Evolutionary conservation across 352 stramenopile species (phyloP), one percentile per base, ranked within the genome.

Genomic region (Phytopythium kandeliae): DNA sequence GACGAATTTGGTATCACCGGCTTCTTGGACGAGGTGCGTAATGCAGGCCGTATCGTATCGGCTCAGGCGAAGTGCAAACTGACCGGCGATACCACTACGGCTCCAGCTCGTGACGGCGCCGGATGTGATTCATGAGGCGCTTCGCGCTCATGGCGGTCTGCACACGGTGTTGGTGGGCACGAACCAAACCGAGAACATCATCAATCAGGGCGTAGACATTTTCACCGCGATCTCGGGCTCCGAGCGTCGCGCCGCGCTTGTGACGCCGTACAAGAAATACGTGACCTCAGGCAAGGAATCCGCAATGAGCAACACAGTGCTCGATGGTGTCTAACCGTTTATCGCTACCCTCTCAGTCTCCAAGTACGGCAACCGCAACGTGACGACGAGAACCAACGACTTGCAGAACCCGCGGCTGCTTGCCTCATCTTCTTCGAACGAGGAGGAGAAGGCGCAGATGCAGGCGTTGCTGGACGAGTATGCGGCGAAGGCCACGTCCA

Each of bases 211-310:
- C 15, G 67, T 56, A 8, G 60, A 89, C 33, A 74, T 95, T 22
- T 95, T 95, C 43, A 37, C 51, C 6, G 55, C 65, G 6, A 67
- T 95, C 22, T 63, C 78, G 2, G 64, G 65, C 0, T 52, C 63
- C 11, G 77, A 91, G 44, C 63, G 79, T n/a, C 84, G 84, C 30
- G 70, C 77, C 25, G 78, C 78, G 9, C 88, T 95, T 19, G 71
- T 92, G 21, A 95, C 82, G 11, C 85, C 85, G 5, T 86, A 61
- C 57, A 93, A 95, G 54, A 92, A 91, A 71, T 95, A 95, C 37
- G 77, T 93, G 16, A 86, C 79, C 5, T 85, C 80, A 51, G 75
- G 78, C 85, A 57, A 22, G 67, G 4, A 6, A 8, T 4, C 2
- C 12, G 10, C 4, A 4, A 3, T 13, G 38, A 6, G 15, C 21